phyloP scores from a whole-genome alignment of 1,284 basidiomycete species.

The Leccinum colubrinum region DNA sequence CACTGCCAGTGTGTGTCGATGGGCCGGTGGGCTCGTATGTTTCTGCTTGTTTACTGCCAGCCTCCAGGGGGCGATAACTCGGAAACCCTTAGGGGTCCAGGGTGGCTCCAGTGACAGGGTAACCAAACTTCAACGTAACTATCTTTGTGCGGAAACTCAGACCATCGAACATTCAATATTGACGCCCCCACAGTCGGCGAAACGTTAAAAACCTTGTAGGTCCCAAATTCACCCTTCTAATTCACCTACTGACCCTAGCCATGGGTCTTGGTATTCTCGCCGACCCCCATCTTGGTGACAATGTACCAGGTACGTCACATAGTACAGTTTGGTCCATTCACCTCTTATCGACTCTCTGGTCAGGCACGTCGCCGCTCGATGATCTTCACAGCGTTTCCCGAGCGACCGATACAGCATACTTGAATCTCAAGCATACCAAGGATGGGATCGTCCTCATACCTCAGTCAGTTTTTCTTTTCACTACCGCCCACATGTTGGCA shows the following conservation, averaged over 20 bases:
- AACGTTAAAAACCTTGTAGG: neutral
- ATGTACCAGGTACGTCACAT: neutral
- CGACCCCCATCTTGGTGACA: neutral
- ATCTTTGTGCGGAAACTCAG: neutral
- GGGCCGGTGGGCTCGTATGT: neutral
- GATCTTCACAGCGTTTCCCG: neutral
- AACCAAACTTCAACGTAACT: neutral
- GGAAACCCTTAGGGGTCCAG: neutral
- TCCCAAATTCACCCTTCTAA: neutral
- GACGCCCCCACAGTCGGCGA: neutral
- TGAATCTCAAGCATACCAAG: neutral
- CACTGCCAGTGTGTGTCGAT: neutral
- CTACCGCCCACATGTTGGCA: neutral
- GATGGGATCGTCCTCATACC: neutral
- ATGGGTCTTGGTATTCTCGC: conserved; percentile 1
- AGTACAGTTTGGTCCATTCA: neutral
- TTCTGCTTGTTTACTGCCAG: neutral
- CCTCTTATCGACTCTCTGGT: neutral
- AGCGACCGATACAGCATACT: neutral
- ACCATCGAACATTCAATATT: neutral
- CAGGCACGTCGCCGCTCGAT: neutral
- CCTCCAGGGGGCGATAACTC: neutral
- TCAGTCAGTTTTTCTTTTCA: neutral
- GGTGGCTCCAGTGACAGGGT: neutral
- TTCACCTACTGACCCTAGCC: neutral